These are phyloP conservation scores for Begonia fuchsioides DNA, from an alignment of 306 rosid genomes.

Conservation along the genomic window DNA sequence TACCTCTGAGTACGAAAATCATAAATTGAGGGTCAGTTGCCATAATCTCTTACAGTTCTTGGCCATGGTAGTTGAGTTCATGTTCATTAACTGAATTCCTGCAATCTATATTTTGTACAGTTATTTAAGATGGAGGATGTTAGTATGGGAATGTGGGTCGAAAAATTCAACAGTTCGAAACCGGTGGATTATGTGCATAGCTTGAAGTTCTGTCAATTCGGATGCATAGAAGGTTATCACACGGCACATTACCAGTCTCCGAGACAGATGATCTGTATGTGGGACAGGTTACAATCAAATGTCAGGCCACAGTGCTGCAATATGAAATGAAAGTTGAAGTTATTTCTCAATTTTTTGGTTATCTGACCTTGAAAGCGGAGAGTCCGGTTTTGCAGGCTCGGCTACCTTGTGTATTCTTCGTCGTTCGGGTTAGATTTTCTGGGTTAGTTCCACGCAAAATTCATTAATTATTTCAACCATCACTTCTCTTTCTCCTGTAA, in stretches of 20 bases:
- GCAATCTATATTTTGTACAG: slow-evolving; percentile 19
- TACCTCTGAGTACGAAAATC: slow-evolving; percentile 45
- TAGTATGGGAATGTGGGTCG: slow-evolving; percentile 96
- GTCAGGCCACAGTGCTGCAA: slow-evolving; percentile 62
- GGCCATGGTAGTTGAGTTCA: no score
- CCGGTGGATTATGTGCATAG: slow-evolving; percentile 54
- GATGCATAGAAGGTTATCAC: slow-evolving; percentile 60
- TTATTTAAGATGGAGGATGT: slow-evolving; percentile 93
- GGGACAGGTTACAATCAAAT: slow-evolving; percentile 43
- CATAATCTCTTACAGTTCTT: background rate
- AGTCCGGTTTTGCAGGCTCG: slow-evolving; percentile 37
- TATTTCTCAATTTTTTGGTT: no score
- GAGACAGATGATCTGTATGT: slow-evolving; percentile 73
- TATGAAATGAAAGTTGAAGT: slow-evolving; percentile 39
- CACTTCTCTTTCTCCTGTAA: no score
- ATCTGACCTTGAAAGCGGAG: no score
- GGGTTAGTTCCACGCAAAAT: no score
- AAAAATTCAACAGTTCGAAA: slow-evolving; percentile 48
- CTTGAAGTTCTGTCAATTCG: slow-evolving; percentile 65
- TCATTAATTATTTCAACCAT: no score
- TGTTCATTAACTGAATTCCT: no score
- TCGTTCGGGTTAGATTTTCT: no score
- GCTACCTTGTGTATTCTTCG: slow-evolving; percentile 1
- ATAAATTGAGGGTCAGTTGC: slow-evolving; percentile 50
- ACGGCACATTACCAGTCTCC: slow-evolving; percentile 97